A percentile compares a stretch with the other conserved stretches of the same genome.
Conservation (phyloP, 257 asterid species). For the Lycium ferocissimum region DNA sequence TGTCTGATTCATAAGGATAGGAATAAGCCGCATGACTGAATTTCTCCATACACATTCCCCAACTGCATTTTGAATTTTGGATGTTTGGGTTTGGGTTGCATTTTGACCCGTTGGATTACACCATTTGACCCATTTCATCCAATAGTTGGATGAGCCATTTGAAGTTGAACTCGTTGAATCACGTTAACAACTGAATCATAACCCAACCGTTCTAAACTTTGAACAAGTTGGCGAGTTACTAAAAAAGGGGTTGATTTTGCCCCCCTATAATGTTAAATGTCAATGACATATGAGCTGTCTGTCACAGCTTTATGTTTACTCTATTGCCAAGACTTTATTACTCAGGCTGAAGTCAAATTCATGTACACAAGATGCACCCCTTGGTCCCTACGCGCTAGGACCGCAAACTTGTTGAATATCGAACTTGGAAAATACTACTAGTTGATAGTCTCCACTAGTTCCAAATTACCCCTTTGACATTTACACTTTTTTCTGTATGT, state of each 20-base stretch:
- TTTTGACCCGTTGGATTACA: neutral
- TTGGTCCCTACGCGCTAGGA: neutral
- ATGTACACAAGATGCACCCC: neutral
- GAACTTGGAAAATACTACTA: neutral
- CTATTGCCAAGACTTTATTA: neutral
- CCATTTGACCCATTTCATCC: neutral
- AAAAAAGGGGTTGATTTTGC: no score
- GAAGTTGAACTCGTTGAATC: no score
- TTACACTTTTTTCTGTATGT: neutral
- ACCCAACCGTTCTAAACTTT: no score
- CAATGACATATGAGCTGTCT: neutral
- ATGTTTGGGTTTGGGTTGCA: neutral
- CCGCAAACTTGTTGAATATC: neutral
- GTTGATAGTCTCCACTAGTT: neutral
- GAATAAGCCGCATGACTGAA: neutral
- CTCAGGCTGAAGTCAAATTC: neutral
- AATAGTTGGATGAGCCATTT: neutral
- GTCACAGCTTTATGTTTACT: no score
- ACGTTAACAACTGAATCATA: no score
- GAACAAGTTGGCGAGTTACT: no score
- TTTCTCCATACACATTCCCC: neutral
- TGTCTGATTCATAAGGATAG: no score
- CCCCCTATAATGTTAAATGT: no score
- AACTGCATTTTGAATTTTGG: neutral
- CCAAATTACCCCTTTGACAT: conserved; percentile 5